Evolutionary conservation across 2,329 filamentous ascomycete genomes (phyloP).

Genomic region (Diaporthe longicolla): DNA sequence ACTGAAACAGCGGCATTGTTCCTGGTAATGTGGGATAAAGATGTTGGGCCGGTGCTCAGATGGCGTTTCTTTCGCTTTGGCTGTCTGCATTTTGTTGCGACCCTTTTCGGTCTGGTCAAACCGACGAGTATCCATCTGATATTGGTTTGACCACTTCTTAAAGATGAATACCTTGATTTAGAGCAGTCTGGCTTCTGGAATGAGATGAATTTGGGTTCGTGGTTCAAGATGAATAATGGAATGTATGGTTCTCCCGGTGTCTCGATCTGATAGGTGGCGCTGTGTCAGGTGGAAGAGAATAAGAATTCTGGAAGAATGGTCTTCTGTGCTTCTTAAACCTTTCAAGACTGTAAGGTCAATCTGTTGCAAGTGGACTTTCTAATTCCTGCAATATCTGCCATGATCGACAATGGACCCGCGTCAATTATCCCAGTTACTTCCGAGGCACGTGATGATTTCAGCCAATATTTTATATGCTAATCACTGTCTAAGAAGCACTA

Average conservation of each 20-base stretch:
- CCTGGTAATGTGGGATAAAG: not conserved
- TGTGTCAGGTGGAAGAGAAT: not conserved
- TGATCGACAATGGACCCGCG: not conserved
- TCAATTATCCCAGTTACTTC: not conserved
- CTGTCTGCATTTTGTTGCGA: not conserved
- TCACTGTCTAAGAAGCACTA: not conserved
- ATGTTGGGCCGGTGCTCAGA: not conserved
- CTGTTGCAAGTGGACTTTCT: no score
- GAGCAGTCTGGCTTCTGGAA: not conserved
- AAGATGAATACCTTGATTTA: no score
- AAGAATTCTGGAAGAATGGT: not conserved
- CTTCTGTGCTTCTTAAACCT: not conserved
- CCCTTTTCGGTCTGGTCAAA: not conserved
- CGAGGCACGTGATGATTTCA: not conserved
- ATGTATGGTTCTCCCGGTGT: not conserved
- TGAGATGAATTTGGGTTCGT: not conserved
- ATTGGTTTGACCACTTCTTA: not conserved
- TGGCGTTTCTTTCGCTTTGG: no score
- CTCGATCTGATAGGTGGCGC: not conserved
- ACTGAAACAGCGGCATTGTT: not conserved
- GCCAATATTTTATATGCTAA: not conserved
- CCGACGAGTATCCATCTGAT: not conserved
- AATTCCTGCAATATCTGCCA: slow-evolving; percentile 1
- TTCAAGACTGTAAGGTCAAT: not conserved
- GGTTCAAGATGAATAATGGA: not conserved